Percentiles rank a stretch among this genome's conserved stretches.
Conservation (phyloP, 176 grass and related monocot species). For the Carex pumila region DNA sequence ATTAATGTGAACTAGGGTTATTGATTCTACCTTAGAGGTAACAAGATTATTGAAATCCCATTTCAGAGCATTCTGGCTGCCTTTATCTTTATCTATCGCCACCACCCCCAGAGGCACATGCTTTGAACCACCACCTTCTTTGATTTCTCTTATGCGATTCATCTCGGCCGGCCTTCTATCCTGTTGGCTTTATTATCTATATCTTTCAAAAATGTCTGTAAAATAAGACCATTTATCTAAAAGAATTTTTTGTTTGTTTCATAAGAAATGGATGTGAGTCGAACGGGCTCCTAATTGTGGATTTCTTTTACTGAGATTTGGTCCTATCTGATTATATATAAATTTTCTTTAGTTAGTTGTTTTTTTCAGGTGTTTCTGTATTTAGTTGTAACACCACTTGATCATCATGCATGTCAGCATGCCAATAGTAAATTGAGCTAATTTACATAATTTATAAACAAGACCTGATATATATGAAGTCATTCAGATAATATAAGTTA, state of each 20-base stretch:
- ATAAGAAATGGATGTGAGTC: not conserved
- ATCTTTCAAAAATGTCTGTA: not conserved
- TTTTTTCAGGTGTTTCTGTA: too few relatives aligned
- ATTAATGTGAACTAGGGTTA: constrained; percentile 32
- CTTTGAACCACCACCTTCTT: not conserved
- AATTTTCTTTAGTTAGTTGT: too few relatives aligned
- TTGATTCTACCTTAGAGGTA: constrained; percentile 18
- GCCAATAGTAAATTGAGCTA: too few relatives aligned
- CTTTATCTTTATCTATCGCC: constrained; percentile 41
- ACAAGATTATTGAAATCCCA: constrained; percentile 34
- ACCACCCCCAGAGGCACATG: constrained; percentile 23
- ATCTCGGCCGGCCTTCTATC: not conserved
- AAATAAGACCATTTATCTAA: not conserved
- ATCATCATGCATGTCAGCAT: too few relatives aligned
- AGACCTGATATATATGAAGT: too few relatives aligned
- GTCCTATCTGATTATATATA: too few relatives aligned
- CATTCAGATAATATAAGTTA: too few relatives aligned
- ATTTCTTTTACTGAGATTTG: too few relatives aligned
- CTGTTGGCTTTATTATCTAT: not conserved
- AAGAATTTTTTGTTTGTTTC: not conserved
- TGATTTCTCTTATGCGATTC: not conserved
- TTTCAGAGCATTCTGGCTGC: constrained; percentile 34
- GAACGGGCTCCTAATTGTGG: too few relatives aligned
- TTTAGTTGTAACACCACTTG: too few relatives aligned
- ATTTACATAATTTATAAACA: too few relatives aligned